These are phyloP conservation scores for Stemphylium beticola DNA, from an alignment of 2,329 filamentous ascomycete species.

Conservation along the genomic window DNA sequence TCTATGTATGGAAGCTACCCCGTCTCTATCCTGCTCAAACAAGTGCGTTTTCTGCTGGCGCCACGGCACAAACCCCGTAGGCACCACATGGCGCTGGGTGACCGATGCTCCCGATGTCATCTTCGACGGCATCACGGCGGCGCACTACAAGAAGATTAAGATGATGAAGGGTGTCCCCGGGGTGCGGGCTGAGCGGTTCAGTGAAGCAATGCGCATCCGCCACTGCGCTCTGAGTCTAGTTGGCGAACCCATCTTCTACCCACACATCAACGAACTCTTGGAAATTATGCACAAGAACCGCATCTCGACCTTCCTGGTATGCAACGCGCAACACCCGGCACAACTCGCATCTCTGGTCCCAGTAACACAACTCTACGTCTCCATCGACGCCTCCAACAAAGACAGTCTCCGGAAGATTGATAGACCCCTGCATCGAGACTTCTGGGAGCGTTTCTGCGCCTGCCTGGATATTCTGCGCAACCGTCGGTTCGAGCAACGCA, in stretches of 20 bases:
- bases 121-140: constrained; percentile 86
- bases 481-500: constrained; percentile 83
- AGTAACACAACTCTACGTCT: constrained; percentile 95
- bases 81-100: constrained; percentile 95
- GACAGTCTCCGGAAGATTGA: constrained; percentile 89
- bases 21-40: constrained; percentile 93
- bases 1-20: constrained; percentile 97
- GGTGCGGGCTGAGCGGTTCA: constrained; percentile 87
- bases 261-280: constrained; percentile 92
- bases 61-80: constrained; percentile 95
- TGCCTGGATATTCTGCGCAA: constrained; percentile 89
- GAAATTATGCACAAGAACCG: constrained; percentile 81
- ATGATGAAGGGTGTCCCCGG: constrained; percentile 94
- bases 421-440: constrained; percentile 89
- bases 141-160: constrained; percentile 97
- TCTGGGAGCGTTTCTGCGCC: constrained; percentile 93
- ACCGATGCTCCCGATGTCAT: constrained; percentile 90
- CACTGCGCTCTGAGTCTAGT: constrained; percentile 93
- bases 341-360: constrained; percentile 81
- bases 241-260: constrained; percentile 98
- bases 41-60: constrained; percentile 99
- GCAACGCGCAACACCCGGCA: constrained; percentile 95
- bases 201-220: constrained; percentile 89
- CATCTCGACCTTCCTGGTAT: constrained; percentile 94
- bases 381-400: constrained; percentile 90